phyloP scores from a whole-genome alignment of 2,329 filamentous ascomycete species.

The Trichoderma sp. region DNA sequence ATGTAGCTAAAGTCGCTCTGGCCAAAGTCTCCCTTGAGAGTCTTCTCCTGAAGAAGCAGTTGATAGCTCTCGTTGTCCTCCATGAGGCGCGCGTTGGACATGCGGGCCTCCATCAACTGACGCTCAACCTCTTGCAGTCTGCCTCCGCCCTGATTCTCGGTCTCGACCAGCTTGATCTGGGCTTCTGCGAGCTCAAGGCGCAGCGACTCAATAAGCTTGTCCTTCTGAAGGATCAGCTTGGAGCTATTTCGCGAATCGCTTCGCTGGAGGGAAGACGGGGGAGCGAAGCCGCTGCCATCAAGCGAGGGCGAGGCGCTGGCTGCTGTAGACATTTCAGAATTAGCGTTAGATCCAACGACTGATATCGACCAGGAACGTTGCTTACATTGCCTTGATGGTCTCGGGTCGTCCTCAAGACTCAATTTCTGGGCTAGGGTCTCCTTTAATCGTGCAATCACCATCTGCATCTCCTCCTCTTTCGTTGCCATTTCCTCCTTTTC shows the following conservation, averaged over 20 bases:
- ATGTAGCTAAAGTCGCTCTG: constrained; percentile 77
- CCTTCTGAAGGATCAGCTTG: constrained; percentile 88
- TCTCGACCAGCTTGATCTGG: constrained; percentile 91
- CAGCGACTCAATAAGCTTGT: constrained; percentile 91
- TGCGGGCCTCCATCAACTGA: constrained; percentile 83
- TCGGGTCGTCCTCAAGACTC: constrained; percentile 51
- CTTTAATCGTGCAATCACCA: constrained; percentile 86
- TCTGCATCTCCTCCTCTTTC: constrained; percentile 86
- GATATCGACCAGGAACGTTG: background rate
- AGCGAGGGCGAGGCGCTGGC: constrained; percentile 64
- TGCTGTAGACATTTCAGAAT: constrained; percentile 27
- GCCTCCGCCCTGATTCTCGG: constrained; percentile 88
- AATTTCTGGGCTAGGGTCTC: constrained; percentile 80
- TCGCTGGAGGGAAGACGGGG: constrained; percentile 77
- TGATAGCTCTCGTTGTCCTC: constrained; percentile 99
- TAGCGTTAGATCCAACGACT: constrained; percentile 20
- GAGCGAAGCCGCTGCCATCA: constrained; percentile 78
- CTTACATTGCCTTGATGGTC: constrained; percentile 59
- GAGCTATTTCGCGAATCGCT: constrained; percentile 89
- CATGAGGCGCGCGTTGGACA: constrained; percentile 94
- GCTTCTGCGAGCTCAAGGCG: constrained; percentile 90
- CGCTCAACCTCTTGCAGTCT: constrained; percentile 87
- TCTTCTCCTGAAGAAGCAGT: constrained; percentile 89
- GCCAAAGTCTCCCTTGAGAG: constrained; percentile 87
- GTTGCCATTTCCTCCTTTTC: constrained; percentile 87